phyloP scores from a whole-genome alignment of 352 stramenopile genomes.

The Pythium myriotylum region DNA sequence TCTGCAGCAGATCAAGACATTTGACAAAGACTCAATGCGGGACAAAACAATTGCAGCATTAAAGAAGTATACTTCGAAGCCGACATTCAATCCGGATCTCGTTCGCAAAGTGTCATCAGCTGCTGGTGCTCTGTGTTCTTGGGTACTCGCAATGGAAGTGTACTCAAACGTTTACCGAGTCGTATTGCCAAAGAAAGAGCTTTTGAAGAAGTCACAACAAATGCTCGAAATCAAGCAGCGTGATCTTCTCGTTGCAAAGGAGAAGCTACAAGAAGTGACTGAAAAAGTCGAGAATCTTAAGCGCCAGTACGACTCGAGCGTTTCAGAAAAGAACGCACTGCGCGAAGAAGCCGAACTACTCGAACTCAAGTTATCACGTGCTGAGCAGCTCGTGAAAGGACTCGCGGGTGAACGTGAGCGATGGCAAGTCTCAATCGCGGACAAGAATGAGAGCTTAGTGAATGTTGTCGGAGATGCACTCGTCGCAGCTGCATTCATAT shows the following conservation, averaged over 20 bases:
- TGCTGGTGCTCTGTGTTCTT: constrained; percentile 89
- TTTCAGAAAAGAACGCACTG: constrained; percentile 94
- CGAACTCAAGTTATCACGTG: constrained; percentile 92
- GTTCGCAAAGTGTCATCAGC: constrained; percentile 90
- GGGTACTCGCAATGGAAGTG: constrained; percentile 92
- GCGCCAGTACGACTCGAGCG: constrained; percentile 90
- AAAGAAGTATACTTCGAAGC: constrained; percentile 93
- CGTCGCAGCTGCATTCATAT: constrained; percentile 93
- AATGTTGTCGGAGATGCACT: constrained; percentile 93
- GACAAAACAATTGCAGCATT: constrained; percentile 93
- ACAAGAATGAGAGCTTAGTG: constrained; percentile 86
- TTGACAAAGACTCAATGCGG: constrained; percentile 96
- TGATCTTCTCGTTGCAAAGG: constrained; percentile 86
- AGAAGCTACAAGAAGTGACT: constrained; percentile 90
- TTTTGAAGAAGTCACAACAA: constrained; percentile 87
- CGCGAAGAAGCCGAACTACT: constrained; percentile 92
- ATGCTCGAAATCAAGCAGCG: constrained; percentile 87
- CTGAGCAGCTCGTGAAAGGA: constrained; percentile 94
- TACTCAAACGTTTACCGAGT: constrained; percentile 89
- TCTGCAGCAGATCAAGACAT: constrained; percentile 93
- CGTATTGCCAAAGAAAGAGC: constrained; percentile 90
- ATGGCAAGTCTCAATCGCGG: constrained; percentile 91
- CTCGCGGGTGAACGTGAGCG: constrained; percentile 93
- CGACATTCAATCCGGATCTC: constrained; percentile 86
- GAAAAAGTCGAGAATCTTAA: constrained; percentile 92